Evolutionary conservation across 306 rosid species (phyloP), one percentile per base, ranked within the genome.

Genomic region (Prunus armeniaca): DNA sequence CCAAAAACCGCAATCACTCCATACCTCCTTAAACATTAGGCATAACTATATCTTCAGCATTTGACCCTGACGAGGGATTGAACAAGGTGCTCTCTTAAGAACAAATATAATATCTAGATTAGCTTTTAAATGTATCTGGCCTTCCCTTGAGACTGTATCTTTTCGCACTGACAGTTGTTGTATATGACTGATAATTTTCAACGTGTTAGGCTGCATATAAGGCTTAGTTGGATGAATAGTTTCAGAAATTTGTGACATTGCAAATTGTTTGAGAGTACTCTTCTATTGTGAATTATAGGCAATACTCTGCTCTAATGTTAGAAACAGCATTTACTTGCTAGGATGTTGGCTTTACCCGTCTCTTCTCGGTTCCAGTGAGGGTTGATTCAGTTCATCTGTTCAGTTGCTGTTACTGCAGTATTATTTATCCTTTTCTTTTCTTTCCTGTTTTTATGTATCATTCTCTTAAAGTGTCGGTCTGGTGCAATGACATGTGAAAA

Each of bases 401-500:
- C 20, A 13, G 3, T 75, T 75, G 14, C 12, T 76, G 49, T 22
- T 6, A 43, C 27, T 1, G 17, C 5, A 46, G 13, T n/a, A 43
- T 41, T 38, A 27, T 38, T 13, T 38, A 64, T 62, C 41, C 10
- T 22, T 4, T 32, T 57, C 3, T 3, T 54, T 51, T 19, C 27
- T 50, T 47, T 3, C 24, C 4, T 45, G 24, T 66, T 55, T 61
- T 54, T 1, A 19, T 38, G 41, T 13, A 55, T 20, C 41, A 0
- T 41, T 6, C 11, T 28, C 67, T 1, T 5, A 2, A 34, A 32
- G 55, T 30, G 28, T 52, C 46, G 47, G 7, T 76, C 30, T 24
- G 52, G 73, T 52, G 66, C 51, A 50, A 32, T 79, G 69, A 43
- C 27, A 73, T 66, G 50, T 50, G 85, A 64, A 74, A 72, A 76